phyloP scores from a whole-genome alignment of 129 eudicot genomes.

The Deinandra increscens region DNA sequence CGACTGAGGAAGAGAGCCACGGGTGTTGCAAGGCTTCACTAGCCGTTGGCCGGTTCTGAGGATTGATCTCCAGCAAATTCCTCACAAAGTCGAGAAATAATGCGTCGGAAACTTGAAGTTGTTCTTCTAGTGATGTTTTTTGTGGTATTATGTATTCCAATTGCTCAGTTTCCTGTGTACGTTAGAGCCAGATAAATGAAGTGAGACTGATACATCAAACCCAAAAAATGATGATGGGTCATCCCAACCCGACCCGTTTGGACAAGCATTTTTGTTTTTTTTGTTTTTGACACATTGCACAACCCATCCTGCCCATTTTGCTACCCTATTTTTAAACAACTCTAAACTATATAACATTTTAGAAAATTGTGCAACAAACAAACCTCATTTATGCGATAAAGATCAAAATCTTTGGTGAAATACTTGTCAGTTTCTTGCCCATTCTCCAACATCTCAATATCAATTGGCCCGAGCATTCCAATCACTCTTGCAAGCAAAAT shows the following conservation, averaged over 20 bases:
- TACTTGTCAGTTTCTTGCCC: constrained; percentile 89
- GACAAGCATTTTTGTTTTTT: not conserved
- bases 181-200: not conserved
- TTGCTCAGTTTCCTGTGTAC: constrained; percentile 59
- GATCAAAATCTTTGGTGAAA: constrained; percentile 75
- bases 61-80: constrained; percentile 74
- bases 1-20: constrained; percentile 59
- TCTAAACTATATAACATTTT: not conserved
- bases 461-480: constrained; percentile 85
- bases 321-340: not conserved
- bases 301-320: not conserved
- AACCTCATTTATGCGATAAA: constrained; percentile 73
- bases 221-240: not conserved
- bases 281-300: not conserved
- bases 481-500: constrained; percentile 82
- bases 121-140: constrained; percentile 67
- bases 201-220: not conserved
- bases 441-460: constrained; percentile 64
- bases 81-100: constrained; percentile 60
- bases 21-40: constrained; percentile 86
- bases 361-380: constrained; percentile 20
- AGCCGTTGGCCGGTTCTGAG: constrained; percentile 76
- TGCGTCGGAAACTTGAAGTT: constrained; percentile 60
- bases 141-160: constrained; percentile 75
- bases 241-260: not conserved